Percentiles rank a stretch among this genome's conserved stretches.
phyloP scores from a whole-genome alignment of 768 basidiomycete species.

The Termitomyces sp. region DNA sequence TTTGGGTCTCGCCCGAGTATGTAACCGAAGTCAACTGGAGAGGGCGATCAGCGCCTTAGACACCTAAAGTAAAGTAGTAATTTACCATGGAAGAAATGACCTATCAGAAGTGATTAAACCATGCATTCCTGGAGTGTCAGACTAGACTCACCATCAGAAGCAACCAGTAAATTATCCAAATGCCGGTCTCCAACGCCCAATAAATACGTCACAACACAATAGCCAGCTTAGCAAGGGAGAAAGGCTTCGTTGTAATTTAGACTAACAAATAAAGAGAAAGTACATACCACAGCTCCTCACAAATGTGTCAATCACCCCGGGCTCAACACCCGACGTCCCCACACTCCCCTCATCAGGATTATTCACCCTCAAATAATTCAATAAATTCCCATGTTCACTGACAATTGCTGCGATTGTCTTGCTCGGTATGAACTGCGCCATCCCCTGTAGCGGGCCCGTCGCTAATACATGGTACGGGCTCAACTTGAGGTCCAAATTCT shows the following conservation, averaged over 20 bases:
- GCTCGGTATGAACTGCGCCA: slow-evolving; percentile 94
- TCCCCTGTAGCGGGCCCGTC: slow-evolving; percentile 87
- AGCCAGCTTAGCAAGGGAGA: slow-evolving; percentile 64
- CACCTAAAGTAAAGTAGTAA: slow-evolving; percentile 4
- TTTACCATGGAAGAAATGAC: slow-evolving; percentile 94
- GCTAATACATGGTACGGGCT: slow-evolving; percentile 92
- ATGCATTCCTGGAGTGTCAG: neutral
- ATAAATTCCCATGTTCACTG: slow-evolving; percentile 81
- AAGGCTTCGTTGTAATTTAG: neutral
- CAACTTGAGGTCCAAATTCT: slow-evolving; percentile 90
- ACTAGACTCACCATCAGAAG: slow-evolving; percentile 70
- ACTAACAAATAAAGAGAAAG: neutral
- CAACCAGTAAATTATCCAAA: slow-evolving; percentile 87
- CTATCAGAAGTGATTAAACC: slow-evolving; percentile 23
- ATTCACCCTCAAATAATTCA: slow-evolving; percentile 82
- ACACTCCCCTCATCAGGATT: slow-evolving; percentile 94
- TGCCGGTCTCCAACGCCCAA: slow-evolving; percentile 97
- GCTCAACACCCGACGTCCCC: slow-evolving; percentile 93
- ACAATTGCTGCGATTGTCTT: slow-evolving; percentile 94
- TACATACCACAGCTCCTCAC: slow-evolving; percentile 89
- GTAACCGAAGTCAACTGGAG: slow-evolving; percentile 93
- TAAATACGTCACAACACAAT: slow-evolving; percentile 95
- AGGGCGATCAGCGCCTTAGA: neutral
- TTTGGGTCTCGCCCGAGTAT: slow-evolving; percentile 97
- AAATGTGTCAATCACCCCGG: slow-evolving; percentile 92